Percentiles rank a stretch among this genome's conserved stretches.
These are phyloP conservation scores for Cornus controversa DNA, from an alignment of 148 eudicot species.

Conservation along the genomic window DNA sequence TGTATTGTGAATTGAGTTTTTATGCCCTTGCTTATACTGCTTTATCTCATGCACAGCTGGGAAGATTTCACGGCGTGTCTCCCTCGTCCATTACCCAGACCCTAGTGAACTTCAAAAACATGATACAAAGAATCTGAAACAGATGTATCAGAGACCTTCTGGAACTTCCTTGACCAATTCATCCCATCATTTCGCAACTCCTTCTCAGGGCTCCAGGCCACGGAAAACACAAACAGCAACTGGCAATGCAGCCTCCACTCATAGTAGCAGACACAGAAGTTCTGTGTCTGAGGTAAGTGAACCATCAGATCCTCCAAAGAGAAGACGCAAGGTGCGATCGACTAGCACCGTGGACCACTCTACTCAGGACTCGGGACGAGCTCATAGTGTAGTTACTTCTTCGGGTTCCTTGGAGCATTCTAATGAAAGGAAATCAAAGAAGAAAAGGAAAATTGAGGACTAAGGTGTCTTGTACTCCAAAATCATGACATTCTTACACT, in stretches of 20 bases:
- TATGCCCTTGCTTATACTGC: background rate
- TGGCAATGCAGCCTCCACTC: slow-evolving; percentile 27
- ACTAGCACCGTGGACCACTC: slow-evolving; percentile 35
- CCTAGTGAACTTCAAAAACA: slow-evolving; percentile 50
- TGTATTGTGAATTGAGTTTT: background rate
- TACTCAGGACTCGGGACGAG: slow-evolving; percentile 44
- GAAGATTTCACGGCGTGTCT: slow-evolving; percentile 72
- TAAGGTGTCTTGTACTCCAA: background rate
- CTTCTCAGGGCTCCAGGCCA: slow-evolving; percentile 33
- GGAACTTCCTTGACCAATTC: slow-evolving; percentile 44
- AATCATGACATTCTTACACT: background rate
- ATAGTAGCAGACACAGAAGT: slow-evolving; percentile 41
- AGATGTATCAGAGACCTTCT: slow-evolving; percentile 29
- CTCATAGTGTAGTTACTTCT: slow-evolving; percentile 42
- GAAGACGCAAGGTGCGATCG: slow-evolving; percentile 29
- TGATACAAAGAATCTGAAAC: slow-evolving; percentile 15
- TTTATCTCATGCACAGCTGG: slow-evolving; percentile 53
- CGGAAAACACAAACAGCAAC: slow-evolving; percentile 27
- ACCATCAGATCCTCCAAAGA: slow-evolving; percentile 33
- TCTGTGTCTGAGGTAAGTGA: slow-evolving; percentile 33
- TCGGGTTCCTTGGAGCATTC: slow-evolving; percentile 55
- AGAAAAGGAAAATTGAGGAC: slow-evolving; percentile 19
- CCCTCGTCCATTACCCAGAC: slow-evolving; percentile 76
- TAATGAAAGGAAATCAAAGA: slow-evolving; percentile 51
- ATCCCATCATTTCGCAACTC: slow-evolving; percentile 32